A percentile compares a stretch with the other conserved stretches of the same genome.
Evolutionary conservation across 2,329 filamentous ascomycete species (phyloP).

Genomic region (Fusarium sp.): DNA sequence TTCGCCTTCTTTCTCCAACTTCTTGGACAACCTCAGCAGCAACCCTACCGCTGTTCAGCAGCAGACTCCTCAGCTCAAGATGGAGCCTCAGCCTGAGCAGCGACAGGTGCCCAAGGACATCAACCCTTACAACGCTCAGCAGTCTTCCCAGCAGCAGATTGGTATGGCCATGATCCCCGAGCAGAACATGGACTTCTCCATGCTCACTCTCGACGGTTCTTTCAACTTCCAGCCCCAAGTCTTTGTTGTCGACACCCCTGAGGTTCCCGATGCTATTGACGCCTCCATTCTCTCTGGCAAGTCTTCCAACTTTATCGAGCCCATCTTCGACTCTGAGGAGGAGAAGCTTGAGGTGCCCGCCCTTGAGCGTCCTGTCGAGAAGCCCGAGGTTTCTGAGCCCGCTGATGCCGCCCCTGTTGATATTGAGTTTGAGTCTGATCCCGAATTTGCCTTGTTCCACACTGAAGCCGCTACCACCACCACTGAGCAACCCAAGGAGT

Average conservation of each 20-base stretch:
- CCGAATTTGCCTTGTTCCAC: conserved; percentile 70
- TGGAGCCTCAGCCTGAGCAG: conserved; percentile 57
- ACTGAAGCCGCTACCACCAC: conserved; percentile 49
- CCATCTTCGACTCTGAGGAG: conserved; percentile 56
- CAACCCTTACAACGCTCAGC: conserved; percentile 68
- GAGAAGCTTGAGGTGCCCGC: conserved; percentile 68
- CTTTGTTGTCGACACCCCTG: conserved; percentile 79
- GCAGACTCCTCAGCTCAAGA: conserved; percentile 53
- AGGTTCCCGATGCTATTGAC: conserved; percentile 70
- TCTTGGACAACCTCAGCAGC: conserved; percentile 76
- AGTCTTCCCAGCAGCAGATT: conserved; percentile 73
- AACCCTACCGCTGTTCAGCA: conserved; percentile 63
- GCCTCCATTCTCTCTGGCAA: conserved; percentile 77
- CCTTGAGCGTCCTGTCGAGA: conserved; percentile 60
- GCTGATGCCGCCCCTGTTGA: conserved; percentile 52
- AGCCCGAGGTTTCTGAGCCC: conserved; percentile 46
- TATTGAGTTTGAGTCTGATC: conserved; percentile 71
- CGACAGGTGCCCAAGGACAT: conserved; percentile 72
- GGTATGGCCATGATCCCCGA: conserved; percentile 88
- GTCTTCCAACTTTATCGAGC: conserved; percentile 64
- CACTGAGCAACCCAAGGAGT: conserved; percentile 48
- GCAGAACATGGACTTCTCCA: conserved; percentile 77
- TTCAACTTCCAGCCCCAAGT: conserved; percentile 76
- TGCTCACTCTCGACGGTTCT: conserved; percentile 70
- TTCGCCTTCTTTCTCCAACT: conserved; percentile 84